phyloP scores from a whole-genome alignment of 352 stramenopile genomes.

The Aphanomyces cochlioides region DNA sequence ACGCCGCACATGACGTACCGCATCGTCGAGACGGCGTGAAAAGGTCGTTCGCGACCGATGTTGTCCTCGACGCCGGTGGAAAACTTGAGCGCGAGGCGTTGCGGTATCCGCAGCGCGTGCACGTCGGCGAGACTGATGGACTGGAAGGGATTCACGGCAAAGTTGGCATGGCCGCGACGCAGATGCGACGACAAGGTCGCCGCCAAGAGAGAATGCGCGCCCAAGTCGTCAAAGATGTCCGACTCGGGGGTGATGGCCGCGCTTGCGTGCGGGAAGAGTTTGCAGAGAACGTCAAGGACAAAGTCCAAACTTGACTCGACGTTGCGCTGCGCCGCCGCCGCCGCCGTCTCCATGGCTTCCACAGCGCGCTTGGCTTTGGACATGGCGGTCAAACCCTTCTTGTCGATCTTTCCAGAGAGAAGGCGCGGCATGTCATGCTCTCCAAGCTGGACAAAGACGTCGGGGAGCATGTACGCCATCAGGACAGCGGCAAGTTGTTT shows the following conservation, averaged over 20 bases:
- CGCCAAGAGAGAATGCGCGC: conserved; percentile 1
- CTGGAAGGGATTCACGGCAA: neutral
- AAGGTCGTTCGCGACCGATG: neutral
- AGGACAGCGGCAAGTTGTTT: neutral
- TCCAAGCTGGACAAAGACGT: neutral
- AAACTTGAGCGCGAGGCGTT: neutral
- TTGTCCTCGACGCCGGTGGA: neutral
- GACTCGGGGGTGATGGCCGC: neutral
- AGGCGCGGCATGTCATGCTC: neutral
- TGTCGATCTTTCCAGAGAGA: conserved; percentile 11
- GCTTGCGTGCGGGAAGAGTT: neutral
- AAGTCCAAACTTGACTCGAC: neutral
- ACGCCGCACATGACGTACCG: conserved; percentile 2
- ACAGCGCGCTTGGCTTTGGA: neutral
- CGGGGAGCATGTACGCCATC: conserved; percentile 21
- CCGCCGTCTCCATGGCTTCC: neutral
- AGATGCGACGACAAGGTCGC: neutral
- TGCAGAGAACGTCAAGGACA: neutral
- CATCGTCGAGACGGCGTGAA: neutral
- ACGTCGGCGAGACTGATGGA: conserved; percentile 1
- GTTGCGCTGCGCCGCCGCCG: neutral
- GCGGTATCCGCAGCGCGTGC: neutral
- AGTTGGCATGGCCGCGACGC: neutral
- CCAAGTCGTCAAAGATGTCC: conserved; percentile 9
- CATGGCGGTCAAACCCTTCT: neutral